Conservation (phyloP, 306 rosid genomes). For the Corylus americana region DNA sequence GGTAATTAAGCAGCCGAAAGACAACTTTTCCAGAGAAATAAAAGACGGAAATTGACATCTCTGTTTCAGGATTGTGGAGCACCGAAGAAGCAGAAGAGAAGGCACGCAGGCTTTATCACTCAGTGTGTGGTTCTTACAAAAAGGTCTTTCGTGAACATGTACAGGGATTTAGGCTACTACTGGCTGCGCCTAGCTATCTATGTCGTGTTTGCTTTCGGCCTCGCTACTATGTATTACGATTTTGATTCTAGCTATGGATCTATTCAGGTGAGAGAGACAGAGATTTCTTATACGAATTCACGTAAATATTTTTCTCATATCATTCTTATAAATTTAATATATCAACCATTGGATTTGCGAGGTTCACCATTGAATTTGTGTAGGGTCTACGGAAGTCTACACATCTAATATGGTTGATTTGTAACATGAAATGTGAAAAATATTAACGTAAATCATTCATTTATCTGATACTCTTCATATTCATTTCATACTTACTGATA, state of each 20-base stretch:
- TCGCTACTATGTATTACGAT: constrained; percentile 51
- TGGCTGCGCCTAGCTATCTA: constrained; percentile 50
- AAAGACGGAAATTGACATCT: neutral
- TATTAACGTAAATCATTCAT: too few species aligned
- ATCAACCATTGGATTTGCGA: too few species aligned
- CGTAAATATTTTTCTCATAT: too few species aligned
- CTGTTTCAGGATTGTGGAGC: constrained; percentile 31
- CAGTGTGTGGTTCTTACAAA: constrained; percentile 41
- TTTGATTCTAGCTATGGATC: constrained; percentile 36
- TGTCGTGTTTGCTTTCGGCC: constrained; percentile 30
- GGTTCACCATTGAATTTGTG: too few species aligned
- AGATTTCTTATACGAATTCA: too few species aligned
- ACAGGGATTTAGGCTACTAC: constrained; percentile 43
- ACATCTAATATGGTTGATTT: too few species aligned
- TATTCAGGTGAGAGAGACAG: constrained; percentile 32
- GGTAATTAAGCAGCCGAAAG: neutral
- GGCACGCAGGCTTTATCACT: constrained; percentile 43
- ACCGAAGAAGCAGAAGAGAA: constrained; percentile 31
- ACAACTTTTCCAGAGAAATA: neutral
- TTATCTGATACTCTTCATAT: too few species aligned
- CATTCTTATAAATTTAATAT: too few species aligned
- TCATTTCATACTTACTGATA: too few species aligned
- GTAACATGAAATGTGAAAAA: too few species aligned
- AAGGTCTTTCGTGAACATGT: constrained; percentile 51
- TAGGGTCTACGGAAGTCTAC: too few species aligned